A percentile compares a stretch with the other conserved stretches of the same genome.
phyloP scores from a whole-genome alignment of 192 early-diverging fungal genomes.

The Coemansia sp. region DNA sequence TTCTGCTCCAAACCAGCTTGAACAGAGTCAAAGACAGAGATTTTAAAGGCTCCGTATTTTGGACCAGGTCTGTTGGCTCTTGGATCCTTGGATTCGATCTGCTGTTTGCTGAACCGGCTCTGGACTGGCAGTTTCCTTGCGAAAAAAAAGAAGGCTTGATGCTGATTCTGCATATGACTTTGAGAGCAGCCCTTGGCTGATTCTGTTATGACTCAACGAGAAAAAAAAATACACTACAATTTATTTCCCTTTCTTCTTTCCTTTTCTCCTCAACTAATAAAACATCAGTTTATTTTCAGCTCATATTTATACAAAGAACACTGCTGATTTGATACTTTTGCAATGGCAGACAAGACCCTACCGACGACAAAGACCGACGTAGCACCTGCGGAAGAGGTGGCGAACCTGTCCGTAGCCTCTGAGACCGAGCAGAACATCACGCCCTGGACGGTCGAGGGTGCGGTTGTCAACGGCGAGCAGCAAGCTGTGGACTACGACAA shows the following conservation, averaged over 20 bases:
- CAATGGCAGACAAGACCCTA: not conserved
- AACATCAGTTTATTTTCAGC: not conserved
- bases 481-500: conserved; percentile 92
- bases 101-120: too few relatives aligned
- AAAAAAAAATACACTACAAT: not conserved
- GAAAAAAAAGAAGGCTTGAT: too few relatives aligned
- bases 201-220: not conserved
- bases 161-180: too few relatives aligned
- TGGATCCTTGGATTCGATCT: too few relatives aligned
- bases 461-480: conserved; percentile 80
- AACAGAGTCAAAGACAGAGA: too few relatives aligned
- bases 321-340: not conserved
- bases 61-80: too few relatives aligned
- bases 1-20: too few relatives aligned
- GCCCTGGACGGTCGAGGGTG: conserved; percentile 94
- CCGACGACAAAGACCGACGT: not conserved
- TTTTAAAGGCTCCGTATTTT: too few relatives aligned
- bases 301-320: too few relatives aligned
- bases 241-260: not conserved
- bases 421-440: conserved; percentile 57
- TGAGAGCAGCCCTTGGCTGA: too few relatives aligned
- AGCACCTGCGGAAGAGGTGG: conserved; percentile 13
- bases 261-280: not conserved
- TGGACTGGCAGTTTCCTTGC: too few relatives aligned
- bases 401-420: conserved; percentile 13